Evolutionary conservation across 176 grass and related monocot genomes (phyloP).

Genomic region (Musa troglodytarum): DNA sequence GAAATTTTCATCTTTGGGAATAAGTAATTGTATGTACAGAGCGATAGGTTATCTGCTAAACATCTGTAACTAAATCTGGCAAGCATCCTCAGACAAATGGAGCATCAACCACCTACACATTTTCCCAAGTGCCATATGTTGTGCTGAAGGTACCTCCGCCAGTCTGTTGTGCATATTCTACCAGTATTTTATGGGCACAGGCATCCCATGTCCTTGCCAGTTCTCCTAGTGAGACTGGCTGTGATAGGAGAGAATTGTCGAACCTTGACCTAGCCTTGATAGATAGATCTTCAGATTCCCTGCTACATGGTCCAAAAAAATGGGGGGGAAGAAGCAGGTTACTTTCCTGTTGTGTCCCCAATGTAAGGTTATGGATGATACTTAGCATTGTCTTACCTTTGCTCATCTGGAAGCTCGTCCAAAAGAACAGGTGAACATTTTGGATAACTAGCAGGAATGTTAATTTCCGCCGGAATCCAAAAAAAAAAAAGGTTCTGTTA

Average conservation of each 20-base stretch:
- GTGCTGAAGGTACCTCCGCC: conserved; percentile 95
- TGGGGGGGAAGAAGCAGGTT: background rate
- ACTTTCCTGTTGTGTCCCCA: background rate
- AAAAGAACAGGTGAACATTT: conserved; percentile 86
- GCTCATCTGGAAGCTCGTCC: conserved; percentile 77
- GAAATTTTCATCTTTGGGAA: too few relatives aligned
- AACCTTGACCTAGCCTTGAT: conserved; percentile 66
- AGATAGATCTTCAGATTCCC: conserved; percentile 69
- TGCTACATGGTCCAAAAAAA: conserved; percentile 18
- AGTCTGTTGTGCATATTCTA: conserved; percentile 71
- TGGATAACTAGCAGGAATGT: conserved; percentile 70
- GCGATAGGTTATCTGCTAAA: background rate
- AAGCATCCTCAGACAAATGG: background rate
- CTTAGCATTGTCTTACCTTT: conserved; percentile 32
- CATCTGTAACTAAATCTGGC: background rate
- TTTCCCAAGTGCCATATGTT: conserved; percentile 68
- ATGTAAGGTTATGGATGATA: background rate
- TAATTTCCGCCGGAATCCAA: too few relatives aligned
- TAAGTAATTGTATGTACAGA: background rate
- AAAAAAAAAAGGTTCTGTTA: too few relatives aligned
- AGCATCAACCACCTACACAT: conserved; percentile 42
- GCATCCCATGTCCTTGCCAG: conserved; percentile 88
- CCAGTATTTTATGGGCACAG: conserved; percentile 60
- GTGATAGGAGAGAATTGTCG: conserved; percentile 45
- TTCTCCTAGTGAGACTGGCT: conserved; percentile 73